Evolutionary conservation across 495 filamentous ascomycete species (phyloP), one percentile per base, ranked within the genome.

Genomic region (Aspergillus steynii): DNA sequence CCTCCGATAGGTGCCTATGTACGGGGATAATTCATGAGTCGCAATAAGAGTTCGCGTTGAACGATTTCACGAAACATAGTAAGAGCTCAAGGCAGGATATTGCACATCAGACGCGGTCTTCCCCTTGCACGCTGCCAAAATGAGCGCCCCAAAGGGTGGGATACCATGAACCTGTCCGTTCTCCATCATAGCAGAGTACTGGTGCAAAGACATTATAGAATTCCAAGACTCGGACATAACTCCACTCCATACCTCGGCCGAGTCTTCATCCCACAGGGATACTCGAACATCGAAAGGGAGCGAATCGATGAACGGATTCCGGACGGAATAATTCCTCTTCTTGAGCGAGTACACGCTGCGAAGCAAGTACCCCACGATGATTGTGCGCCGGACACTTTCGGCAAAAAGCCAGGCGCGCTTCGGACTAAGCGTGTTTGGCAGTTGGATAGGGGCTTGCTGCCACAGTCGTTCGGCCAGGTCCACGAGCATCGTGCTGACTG

Each of bases 361-460:
- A 3, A 80, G 58, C 58, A 77, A 70, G 29, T 71, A 69, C 29
- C 64, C 64, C 34, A 79, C 67, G 29, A 78, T 74, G 47, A 80
- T 73, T 0, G 77, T 80, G 6, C 78, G 73, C 0, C 80, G 72
- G 5, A 80, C 74, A 51, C 71, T 77, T 59, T 82, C 80, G 5
- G 67, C 75, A 28, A 81, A 67, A 7, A 83, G 62, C 80, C 80
- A 83, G 10, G 71, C 71, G 2, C 65, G 73, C 70, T 75, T 75
- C 12, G 59, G 71, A 46, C 67, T 74, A n/a, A 72, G 59, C 2
- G 46, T 58, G 3, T 53, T 58, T 9, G 65, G 69, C 32, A 72
- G 49, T 51, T 65, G 67, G 32, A 59, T 57, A 4, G 65, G 74
- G 8, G 70, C 73, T 58, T 69, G 66, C 26, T 65, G 56, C 68